phyloP scores from a whole-genome alignment of 2,329 filamentous ascomycete genomes.

The Sporothrix brunneoviolacea region DNA sequence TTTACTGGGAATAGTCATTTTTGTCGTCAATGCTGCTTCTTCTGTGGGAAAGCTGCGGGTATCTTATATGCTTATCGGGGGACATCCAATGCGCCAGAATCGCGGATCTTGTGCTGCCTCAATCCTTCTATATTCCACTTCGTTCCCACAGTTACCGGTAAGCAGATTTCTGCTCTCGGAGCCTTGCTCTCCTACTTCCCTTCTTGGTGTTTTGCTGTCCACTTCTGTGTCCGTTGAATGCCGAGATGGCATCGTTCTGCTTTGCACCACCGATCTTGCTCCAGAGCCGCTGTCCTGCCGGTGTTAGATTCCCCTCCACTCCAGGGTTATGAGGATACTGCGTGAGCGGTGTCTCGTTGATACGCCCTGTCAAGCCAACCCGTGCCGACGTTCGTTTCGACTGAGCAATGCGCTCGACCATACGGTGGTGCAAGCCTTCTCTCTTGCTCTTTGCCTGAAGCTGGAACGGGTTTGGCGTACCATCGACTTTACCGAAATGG shows the following conservation, averaged over 20 bases:
- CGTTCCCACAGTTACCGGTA: too few species aligned
- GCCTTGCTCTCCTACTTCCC: constrained; percentile 16
- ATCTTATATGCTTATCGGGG: too few species aligned
- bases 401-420: constrained; percentile 75
- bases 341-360: constrained; percentile 56
- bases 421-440: constrained; percentile 75
- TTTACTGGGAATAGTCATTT: too few species aligned
- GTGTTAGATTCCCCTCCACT: constrained; percentile 55
- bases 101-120: too few species aligned
- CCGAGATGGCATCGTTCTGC: constrained; percentile 15
- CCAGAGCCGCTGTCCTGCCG: constrained; percentile 65
- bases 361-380: constrained; percentile 53
- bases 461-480: constrained; percentile 72
- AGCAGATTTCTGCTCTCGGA: constrained; percentile 9
- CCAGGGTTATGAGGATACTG: constrained; percentile 62
- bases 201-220: neutral
- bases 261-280: constrained; percentile 48
- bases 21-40: too few species aligned
- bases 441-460: constrained; percentile 67
- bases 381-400: constrained; percentile 59
- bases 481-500: constrained; percentile 51
- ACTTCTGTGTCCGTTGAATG: constrained; percentile 10
- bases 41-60: too few species aligned
- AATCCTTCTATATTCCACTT: too few species aligned
- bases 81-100: too few species aligned